Evolutionary conservation across 1,284 basidiomycete genomes (phyloP).

Genomic region (Ceratobasidium sp.): DNA sequence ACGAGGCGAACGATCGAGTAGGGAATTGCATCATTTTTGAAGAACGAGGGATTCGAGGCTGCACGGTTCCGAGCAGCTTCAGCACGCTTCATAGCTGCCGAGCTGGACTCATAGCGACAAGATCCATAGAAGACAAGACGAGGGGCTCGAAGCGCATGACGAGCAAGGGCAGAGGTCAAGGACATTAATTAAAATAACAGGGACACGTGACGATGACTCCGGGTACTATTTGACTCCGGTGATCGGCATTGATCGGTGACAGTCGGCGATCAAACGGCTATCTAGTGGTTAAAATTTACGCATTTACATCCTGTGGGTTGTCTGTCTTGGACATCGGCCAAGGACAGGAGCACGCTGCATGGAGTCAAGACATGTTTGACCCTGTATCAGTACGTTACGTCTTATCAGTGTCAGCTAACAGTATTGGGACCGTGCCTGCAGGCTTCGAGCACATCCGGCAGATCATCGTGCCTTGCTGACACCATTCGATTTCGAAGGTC

Average conservation of each 20-base stretch:
- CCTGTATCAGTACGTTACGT: too few species aligned
- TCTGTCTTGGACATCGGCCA: neutral
- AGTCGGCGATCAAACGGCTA: neutral
- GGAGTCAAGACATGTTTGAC: neutral
- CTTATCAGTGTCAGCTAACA: too few species aligned
- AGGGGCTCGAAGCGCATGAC: neutral
- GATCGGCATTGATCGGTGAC: neutral
- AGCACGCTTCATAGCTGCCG: constrained; percentile 26
- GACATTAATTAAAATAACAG: neutral
- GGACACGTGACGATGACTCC: too few species aligned
- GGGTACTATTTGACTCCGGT: too few species aligned
- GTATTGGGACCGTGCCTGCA: neutral
- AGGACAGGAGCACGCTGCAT: neutral
- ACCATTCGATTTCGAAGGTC: neutral
- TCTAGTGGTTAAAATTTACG: too few species aligned
- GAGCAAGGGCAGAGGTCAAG: neutral
- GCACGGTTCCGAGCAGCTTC: constrained; percentile 35
- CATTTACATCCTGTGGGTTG: neutral
- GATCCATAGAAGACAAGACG: constrained; percentile 2
- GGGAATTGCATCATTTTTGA: constrained; percentile 51
- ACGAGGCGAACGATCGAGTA: constrained; percentile 49
- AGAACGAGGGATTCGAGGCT: constrained; percentile 18
- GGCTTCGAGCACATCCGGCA: neutral
- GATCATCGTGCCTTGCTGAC: neutral
- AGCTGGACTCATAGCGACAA: constrained; percentile 21